Conservation (phyloP, 371 early-diverging fungal species). For the Apophysomyces trapeziformis region DNA sequence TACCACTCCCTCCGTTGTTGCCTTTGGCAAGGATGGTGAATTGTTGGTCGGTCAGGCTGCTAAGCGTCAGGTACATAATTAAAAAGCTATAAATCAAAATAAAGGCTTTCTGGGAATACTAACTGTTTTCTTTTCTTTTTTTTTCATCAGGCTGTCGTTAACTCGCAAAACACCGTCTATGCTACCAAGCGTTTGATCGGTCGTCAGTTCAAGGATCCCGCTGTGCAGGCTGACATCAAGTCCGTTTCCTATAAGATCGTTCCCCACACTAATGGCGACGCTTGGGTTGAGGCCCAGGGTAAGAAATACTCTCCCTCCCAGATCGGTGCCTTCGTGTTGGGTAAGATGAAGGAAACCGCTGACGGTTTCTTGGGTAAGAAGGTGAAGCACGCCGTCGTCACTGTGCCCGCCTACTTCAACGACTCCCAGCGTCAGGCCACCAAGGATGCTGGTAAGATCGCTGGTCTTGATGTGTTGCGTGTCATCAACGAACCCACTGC, state of each 20-base stretch:
- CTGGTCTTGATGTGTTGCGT: slow-evolving; percentile 96
- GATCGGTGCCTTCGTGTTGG: slow-evolving; percentile 92
- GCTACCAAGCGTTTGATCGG: slow-evolving; percentile 97
- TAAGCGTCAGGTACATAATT: slow-evolving; percentile 80
- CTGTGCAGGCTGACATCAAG: slow-evolving; percentile 86
- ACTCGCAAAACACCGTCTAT: slow-evolving; percentile 91
- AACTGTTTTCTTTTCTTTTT: background rate
- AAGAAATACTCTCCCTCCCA: slow-evolving; percentile 96
- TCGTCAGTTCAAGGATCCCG: slow-evolving; percentile 84
- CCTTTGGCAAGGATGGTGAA: slow-evolving; percentile 92
- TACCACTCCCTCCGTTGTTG: slow-evolving; percentile 98
- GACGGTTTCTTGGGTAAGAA: slow-evolving; percentile 85
- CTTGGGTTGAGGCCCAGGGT: slow-evolving; percentile 90
- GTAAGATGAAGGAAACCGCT: slow-evolving; percentile 92
- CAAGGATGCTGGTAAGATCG: slow-evolving; percentile 97
- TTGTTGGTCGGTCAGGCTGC: slow-evolving; percentile 96
- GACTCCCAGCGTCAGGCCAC: slow-evolving; percentile 99
- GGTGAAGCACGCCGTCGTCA: slow-evolving; percentile 92
- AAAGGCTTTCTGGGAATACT: background rate
- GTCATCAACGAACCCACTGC: slow-evolving; percentile 99
- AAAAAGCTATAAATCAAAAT: background rate
- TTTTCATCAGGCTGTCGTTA: slow-evolving; percentile 77
- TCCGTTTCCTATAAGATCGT: slow-evolving; percentile 90
- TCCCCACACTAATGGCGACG: slow-evolving; percentile 89
- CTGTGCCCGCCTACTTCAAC: slow-evolving; percentile 89